A percentile compares a stretch with the other conserved stretches of the same genome.
These are phyloP conservation scores for Excoecaria agallocha DNA, from an alignment of 345 rosid genomes.

Conservation along the genomic window DNA sequence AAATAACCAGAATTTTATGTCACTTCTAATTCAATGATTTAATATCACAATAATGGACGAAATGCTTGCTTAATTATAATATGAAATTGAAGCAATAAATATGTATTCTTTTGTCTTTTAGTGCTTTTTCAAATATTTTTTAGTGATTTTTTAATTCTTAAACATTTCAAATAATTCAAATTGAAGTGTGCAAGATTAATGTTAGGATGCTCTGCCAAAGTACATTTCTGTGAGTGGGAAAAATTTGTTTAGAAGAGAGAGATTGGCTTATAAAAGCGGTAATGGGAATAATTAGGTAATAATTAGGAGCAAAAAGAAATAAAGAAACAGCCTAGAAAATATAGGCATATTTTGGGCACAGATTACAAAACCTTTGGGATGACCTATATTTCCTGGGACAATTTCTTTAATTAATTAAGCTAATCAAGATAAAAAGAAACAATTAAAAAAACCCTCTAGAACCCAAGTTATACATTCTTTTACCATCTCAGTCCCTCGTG, in stretches of 20 bases:
- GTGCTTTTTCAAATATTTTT: too few relatives aligned
- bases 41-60: too few relatives aligned
- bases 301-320: constrained; percentile 2
- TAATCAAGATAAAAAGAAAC: neutral
- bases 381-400: neutral
- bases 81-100: too few relatives aligned
- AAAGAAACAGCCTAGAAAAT: constrained; percentile 8
- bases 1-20: neutral
- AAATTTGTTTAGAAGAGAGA: neutral
- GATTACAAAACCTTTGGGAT: neutral
- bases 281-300: constrained; percentile 13
- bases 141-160: too few relatives aligned
- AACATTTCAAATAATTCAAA: too few relatives aligned
- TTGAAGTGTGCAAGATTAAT: too few relatives aligned
- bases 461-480: neutral
- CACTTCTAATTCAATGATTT: too few relatives aligned
- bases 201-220: too few relatives aligned
- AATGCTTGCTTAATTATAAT: too few relatives aligned
- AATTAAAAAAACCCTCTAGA: neutral
- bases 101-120: too few relatives aligned
- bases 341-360: constrained; percentile 4
- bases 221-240: too few relatives aligned
- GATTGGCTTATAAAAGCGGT: neutral
- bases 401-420: neutral
- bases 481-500: neutral